Evolutionary conservation across 2,329 filamentous ascomycete genomes (phyloP), one percentile per base, ranked within the genome.

Genomic region (Didymellaceae sp.): DNA sequence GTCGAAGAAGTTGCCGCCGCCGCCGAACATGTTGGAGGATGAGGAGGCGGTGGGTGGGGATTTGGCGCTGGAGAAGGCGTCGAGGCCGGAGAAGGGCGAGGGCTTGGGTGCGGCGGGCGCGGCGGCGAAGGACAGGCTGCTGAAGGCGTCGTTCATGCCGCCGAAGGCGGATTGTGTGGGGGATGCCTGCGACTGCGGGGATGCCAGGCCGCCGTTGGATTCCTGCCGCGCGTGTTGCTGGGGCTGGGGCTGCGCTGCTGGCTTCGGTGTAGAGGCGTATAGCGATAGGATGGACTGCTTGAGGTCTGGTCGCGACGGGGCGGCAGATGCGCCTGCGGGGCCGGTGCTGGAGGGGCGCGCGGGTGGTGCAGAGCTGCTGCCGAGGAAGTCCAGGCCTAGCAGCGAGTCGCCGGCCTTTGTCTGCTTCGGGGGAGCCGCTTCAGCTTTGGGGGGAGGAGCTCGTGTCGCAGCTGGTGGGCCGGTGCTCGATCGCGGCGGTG

Each of bases 241-340:
- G 28, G 77, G 68, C 46, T 76, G 77, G 46, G 80, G 76, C 33
- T 80, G 75, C 8, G 84, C 60, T 62, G 89, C 88, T n/a, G 90
- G 86, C 67, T 91, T 89, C 1, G 91, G 89, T 5, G 85, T 85
- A 6, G 90, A 89, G 9, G 92, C 91, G 70, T 99, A 99, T 13
- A 99, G 82, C 6, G 94, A 99, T 39, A 99, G 77, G 54, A 99
- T 99, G 2, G 93, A 97, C 74, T 97, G 93, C 76, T 99, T 99
- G 53, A 99, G 79, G 70, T 99, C 94, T 2, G 93, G 92, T 55
- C 94, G 83, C 35, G 91, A 95, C 62, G 89, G 86, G 10, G 82
- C 81, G 14, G 79, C 79, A 32, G 61, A 49, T 3, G 81, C 71
- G 11, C 48, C 37, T 5, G 82, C 80, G 10, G 86, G 85, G 4